These are phyloP conservation scores for Acidomyces sp. DNA, from an alignment of 495 filamentous ascomycete species.

Conservation along the genomic window DNA sequence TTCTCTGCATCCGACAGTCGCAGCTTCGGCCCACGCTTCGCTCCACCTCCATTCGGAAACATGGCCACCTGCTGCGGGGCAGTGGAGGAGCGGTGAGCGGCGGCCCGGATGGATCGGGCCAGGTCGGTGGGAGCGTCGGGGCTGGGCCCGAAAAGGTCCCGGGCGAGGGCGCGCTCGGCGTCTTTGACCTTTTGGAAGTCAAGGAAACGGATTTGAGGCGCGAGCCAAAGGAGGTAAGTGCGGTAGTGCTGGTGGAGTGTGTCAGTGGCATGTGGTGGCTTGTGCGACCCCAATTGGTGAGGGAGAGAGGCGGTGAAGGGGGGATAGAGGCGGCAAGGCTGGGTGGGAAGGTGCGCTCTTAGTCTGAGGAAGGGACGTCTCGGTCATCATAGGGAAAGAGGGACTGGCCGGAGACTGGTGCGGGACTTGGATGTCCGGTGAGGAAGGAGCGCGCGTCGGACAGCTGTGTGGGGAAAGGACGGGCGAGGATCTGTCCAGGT, in stretches of 20 bases:
- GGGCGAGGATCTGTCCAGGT: too few species aligned
- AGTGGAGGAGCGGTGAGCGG: slow-evolving; percentile 13
- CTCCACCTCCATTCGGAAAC: slow-evolving; percentile 29
- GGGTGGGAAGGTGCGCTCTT: too few species aligned
- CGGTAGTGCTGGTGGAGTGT: slow-evolving; percentile 84
- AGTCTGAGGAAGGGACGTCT: too few species aligned
- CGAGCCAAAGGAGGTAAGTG: slow-evolving; percentile 79
- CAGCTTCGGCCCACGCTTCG: slow-evolving; percentile 50
- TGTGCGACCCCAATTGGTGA: too few species aligned
- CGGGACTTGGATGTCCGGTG: too few species aligned
- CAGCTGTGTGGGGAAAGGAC: too few species aligned
- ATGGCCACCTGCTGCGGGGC: slow-evolving; percentile 45
- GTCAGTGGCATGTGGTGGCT: too few species aligned
- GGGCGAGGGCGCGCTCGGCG: slow-evolving; percentile 60
- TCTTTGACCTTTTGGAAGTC: slow-evolving; percentile 89
- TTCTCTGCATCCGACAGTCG: slow-evolving; percentile 58
- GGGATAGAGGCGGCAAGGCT: too few species aligned
- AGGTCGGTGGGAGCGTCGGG: slow-evolving; percentile 60
- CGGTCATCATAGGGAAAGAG: too few species aligned
- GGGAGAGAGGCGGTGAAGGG: too few species aligned
- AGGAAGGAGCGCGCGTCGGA: too few species aligned
- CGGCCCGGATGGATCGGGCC: slow-evolving; percentile 41
- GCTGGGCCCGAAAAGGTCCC: slow-evolving; percentile 74
- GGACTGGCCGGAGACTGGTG: too few species aligned
- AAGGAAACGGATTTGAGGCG: slow-evolving; percentile 73